Percentiles rank a stretch among this genome's conserved stretches.
These are phyloP conservation scores for Komagataella ulmi DNA, from an alignment of 805 yeast genomes.

Conservation along the genomic window DNA sequence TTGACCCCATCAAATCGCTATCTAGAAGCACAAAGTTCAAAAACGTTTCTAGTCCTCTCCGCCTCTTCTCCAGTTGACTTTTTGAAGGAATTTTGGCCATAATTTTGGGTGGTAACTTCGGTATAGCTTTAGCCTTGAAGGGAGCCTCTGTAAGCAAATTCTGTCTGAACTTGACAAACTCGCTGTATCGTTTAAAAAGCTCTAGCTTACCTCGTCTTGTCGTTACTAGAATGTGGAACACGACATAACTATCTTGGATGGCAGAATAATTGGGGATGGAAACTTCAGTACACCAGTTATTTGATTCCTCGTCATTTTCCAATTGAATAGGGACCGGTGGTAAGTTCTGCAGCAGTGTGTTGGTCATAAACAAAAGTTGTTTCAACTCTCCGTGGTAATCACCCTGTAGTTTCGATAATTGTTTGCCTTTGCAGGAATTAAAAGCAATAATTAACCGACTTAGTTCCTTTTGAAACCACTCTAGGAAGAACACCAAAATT, in stretches of 20 bases:
- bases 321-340: neutral
- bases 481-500: neutral
- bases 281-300: neutral
- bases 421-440: neutral
- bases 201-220: conserved; percentile 23
- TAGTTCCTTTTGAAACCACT: neutral
- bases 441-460: neutral
- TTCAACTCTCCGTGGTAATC: neutral
- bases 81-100: conserved; percentile 26
- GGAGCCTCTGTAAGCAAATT: conserved; percentile 24
- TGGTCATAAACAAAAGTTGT: neutral
- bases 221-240: conserved; percentile 7
- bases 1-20: conserved; percentile 26
- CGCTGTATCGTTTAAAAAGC: conserved; percentile 50
- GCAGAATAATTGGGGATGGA: neutral
- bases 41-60: conserved; percentile 49
- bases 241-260: neutral
- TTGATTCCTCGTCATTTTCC: neutral
- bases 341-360: neutral
- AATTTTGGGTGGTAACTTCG: conserved; percentile 39
- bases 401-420: neutral
- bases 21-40: conserved; percentile 39
- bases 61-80: conserved; percentile 37
- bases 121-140: conserved; percentile 20
- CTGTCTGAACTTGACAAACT: conserved; percentile 36